These are phyloP conservation scores for Solanum arcanum DNA, from an alignment of 257 asterid genomes.

Conservation along the genomic window DNA sequence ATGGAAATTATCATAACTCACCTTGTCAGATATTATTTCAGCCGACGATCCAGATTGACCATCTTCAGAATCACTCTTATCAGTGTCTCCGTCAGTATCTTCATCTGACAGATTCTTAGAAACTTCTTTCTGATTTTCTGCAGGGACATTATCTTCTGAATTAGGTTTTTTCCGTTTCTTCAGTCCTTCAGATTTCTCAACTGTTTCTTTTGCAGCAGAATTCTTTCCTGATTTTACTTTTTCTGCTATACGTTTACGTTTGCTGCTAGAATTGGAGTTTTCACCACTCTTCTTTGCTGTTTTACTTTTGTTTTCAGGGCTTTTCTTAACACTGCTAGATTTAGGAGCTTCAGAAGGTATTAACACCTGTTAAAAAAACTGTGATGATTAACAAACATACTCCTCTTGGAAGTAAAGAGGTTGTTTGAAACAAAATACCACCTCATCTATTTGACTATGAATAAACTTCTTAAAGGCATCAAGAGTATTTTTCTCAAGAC, in stretches of 20 bases:
- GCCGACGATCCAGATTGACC: constrained; percentile 39
- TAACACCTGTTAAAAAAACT: constrained; percentile 31
- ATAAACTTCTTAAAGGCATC: constrained; percentile 74
- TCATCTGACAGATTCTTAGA: constrained; percentile 38
- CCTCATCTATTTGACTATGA: constrained; percentile 56
- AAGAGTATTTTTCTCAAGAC: constrained; percentile 51
- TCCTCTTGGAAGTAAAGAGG: background rate
- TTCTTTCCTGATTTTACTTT: constrained; percentile 32
- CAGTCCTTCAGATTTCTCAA: constrained; percentile 29
- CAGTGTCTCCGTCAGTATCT: constrained; percentile 30
- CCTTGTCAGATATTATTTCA: constrained; percentile 43
- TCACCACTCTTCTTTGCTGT: constrained; percentile 21
- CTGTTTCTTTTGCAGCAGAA: constrained; percentile 25
- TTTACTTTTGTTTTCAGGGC: constrained; percentile 22
- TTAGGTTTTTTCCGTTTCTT: constrained; percentile 53
- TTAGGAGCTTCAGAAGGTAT: constrained; percentile 25
- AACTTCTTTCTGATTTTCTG: constrained; percentile 39
- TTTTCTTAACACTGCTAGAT: constrained; percentile 33
- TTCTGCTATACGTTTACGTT: constrained; percentile 25
- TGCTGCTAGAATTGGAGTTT: constrained; percentile 24
- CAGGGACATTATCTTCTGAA: constrained; percentile 26
- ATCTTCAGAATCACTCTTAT: constrained; percentile 51
- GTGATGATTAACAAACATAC: background rate
- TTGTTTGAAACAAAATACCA: constrained; percentile 7
- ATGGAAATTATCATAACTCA: background rate